These are phyloP conservation scores for Kandelia obovata DNA, from an alignment of 345 rosid genomes.

Conservation along the genomic window DNA sequence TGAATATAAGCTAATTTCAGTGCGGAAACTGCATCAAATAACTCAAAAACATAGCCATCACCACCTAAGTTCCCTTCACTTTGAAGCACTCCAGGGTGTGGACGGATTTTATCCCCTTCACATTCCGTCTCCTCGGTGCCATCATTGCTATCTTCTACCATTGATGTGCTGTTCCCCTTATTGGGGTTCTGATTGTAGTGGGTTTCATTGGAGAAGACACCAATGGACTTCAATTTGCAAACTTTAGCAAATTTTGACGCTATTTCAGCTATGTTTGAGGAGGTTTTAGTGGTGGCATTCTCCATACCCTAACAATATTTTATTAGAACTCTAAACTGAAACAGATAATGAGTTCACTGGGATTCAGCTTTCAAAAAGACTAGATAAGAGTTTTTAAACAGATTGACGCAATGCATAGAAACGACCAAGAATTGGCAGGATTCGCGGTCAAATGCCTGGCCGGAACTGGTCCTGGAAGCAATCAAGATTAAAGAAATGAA, in stretches of 20 bases:
- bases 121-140: slow-evolving; percentile 7
- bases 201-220: slow-evolving; percentile 41
- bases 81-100: slow-evolving; percentile 22
- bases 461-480: neutral
- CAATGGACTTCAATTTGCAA: slow-evolving; percentile 58
- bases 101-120: slow-evolving; percentile 27
- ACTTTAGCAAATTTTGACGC: slow-evolving; percentile 53
- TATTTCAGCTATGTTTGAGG: slow-evolving; percentile 48
- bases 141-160: slow-evolving; percentile 25
- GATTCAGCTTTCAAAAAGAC: slow-evolving; percentile 3
- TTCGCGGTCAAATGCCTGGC: slow-evolving; percentile 14
- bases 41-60: slow-evolving; percentile 32
- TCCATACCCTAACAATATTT: slow-evolving; percentile 34
- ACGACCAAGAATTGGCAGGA: slow-evolving; percentile 8
- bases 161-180: slow-evolving; percentile 1
- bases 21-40: slow-evolving; percentile 45
- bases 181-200: slow-evolving; percentile 8
- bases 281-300: slow-evolving; percentile 30
- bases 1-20: slow-evolving; percentile 49
- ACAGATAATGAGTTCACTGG: neutral
- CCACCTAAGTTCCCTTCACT: slow-evolving; percentile 12
- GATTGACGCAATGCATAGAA: neutral
- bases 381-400: neutral
- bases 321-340: neutral
- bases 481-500: slow-evolving; percentile 4